Base-by-base conservation (phyloP, 129 eudicot species). In the Flaveria brownii region DNA sequence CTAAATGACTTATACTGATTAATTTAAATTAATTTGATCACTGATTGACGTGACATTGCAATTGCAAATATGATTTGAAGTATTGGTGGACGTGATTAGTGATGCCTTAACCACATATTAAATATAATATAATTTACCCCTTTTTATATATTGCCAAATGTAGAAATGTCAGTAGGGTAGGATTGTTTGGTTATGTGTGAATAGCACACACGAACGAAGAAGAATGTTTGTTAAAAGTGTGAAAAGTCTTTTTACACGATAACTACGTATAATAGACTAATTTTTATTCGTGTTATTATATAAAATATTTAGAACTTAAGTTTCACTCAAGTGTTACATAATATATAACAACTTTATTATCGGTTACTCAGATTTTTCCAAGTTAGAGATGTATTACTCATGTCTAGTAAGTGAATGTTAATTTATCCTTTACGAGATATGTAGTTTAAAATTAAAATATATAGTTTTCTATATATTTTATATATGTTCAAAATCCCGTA, bases 121-220 rank as follows among this genome's bases (percentile, higher is more conserved):
- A 25, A 25, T 23, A 61, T 25, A 10, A 61, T 61, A 26, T 61
- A 61, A 26, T 61, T 7, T 61, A 2, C 42, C 17, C 8, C 1
- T 25, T 25, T 26, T 26, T 11, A 28, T 25, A 61, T 25, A 15
- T 28, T 62, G 68, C 69, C 42, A 63, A 6, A 63, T 63, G 22
- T 63, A 45, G 69, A 63, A 30, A 63, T 43, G 69, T 63, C 20
- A 9, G 42, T 26, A 63, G 69, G 69, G 69, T 16, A 36, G 46
- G 46, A 33, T 63, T 63, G 22, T 63, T 15, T 28, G 69, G 46
- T 63, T 63, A 63, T 61, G 42, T 10, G 6, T 22, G 36, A 59
- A 57, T 22, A 20, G 10, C 22, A 55, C 22, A 55, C 18, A 3
- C 0, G 26, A 55, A 17, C 6, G 13, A 12, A 12, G 49, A 45